These are phyloP conservation scores for Antrodiella citrinella DNA, from an alignment of 768 basidiomycete genomes.

Conservation along the genomic window DNA sequence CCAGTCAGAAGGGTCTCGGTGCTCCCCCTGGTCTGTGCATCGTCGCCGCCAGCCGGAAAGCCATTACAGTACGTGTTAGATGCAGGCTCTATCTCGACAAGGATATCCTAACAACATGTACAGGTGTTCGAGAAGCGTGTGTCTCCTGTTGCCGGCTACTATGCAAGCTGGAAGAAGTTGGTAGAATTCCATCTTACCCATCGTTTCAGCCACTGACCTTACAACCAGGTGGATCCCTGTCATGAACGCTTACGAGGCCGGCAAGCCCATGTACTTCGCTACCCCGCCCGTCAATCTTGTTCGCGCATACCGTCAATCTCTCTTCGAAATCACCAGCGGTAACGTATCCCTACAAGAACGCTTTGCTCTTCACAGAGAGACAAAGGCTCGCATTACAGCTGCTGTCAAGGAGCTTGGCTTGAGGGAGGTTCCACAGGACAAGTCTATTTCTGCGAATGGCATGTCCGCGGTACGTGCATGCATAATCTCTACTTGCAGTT, in stretches of 20 bases:
- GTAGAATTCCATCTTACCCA: no score
- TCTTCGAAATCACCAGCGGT: constrained; percentile 58
- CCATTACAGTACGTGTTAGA: constrained; percentile 51
- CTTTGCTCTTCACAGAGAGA: constrained; percentile 65
- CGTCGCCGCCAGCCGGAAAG: constrained; percentile 70
- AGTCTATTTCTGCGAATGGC: constrained; percentile 74
- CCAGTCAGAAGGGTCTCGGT: constrained; percentile 89
- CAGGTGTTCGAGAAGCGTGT: constrained; percentile 56
- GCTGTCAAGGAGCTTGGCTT: constrained; percentile 62
- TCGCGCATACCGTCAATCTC: constrained; percentile 81
- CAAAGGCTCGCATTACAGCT: constrained; percentile 60
- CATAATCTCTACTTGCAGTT: background rate
- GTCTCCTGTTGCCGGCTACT: constrained; percentile 68
- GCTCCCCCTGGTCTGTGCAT: constrained; percentile 91
- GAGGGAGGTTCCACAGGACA: constrained; percentile 56
- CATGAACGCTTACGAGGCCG: constrained; percentile 88
- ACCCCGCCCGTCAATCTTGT: constrained; percentile 94
- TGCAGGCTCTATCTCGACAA: background rate
- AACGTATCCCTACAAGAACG: constrained; percentile 67
- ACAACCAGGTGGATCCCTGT: constrained; percentile 76
- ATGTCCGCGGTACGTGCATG: constrained; percentile 73
- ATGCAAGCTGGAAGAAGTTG: constrained; percentile 84
- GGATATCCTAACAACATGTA: background rate
- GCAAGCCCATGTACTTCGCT: constrained; percentile 82
- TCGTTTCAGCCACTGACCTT: no score